phyloP scores from a whole-genome alignment of 345 rosid species.

The Noccaea bulbosa region DNA sequence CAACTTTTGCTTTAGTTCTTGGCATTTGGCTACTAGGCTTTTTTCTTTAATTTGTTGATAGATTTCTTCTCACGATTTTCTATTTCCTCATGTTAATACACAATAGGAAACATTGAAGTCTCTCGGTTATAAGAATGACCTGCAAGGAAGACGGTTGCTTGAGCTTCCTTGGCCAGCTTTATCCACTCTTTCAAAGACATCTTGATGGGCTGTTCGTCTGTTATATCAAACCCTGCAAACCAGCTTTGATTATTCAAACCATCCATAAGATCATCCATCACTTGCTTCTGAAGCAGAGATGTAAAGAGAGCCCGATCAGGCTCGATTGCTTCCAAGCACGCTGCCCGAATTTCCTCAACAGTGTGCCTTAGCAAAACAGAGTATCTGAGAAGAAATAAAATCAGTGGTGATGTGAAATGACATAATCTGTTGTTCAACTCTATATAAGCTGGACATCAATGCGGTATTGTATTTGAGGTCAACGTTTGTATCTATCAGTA shows the following conservation, averaged over 20 bases:
- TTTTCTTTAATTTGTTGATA: conserved; percentile 3
- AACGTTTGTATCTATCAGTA: conserved; percentile 1
- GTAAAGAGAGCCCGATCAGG: conserved; percentile 81
- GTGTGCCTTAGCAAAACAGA: conserved; percentile 96
- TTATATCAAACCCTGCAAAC: conserved; percentile 83
- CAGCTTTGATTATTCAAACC: conserved; percentile 69
- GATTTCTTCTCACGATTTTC: not conserved
- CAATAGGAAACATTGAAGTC: not conserved
- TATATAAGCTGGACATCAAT: conserved; percentile 1
- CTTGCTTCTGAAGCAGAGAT: conserved; percentile 75
- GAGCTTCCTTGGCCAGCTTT: conserved; percentile 62
- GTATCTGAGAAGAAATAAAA: conserved; percentile 59
- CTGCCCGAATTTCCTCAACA: conserved; percentile 89
- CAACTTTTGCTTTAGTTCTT: conserved; percentile 13
- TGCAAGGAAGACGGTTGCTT: conserved; percentile 88
- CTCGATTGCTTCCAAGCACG: conserved; percentile 84
- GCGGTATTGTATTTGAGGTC: conserved; percentile 22
- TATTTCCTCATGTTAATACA: conserved; percentile 4
- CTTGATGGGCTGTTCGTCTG: conserved; percentile 65
- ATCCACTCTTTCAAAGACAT: conserved; percentile 76
- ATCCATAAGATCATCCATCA: conserved; percentile 69
- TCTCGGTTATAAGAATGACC: conserved; percentile 51
- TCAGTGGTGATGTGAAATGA: conserved; percentile 10
- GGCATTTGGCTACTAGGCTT: conserved; percentile 5
- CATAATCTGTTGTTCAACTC: conserved; percentile 2